These are phyloP conservation scores for Euphorbia corollata DNA, from an alignment of 441 rosid species.

Conservation along the genomic window DNA sequence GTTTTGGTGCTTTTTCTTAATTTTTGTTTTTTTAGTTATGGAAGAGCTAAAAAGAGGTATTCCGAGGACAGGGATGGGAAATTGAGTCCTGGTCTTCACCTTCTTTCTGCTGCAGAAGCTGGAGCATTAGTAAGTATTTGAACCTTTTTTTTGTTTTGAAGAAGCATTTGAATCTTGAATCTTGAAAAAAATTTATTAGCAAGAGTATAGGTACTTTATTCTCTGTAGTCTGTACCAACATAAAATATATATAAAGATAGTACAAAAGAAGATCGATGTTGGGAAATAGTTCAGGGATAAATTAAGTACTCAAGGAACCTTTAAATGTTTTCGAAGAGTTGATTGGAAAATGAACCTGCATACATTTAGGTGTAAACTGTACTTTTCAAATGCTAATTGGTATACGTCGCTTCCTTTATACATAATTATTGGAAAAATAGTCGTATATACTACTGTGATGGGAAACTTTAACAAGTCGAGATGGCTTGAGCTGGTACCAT, in stretches of 20 bases:
- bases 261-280: conserved; percentile 5
- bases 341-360: neutral
- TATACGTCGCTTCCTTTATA: neutral
- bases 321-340: neutral
- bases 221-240: too few relatives aligned
- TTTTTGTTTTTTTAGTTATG: conserved; percentile 45
- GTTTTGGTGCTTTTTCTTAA: neutral
- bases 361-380: neutral
- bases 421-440: neutral
- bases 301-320: neutral
- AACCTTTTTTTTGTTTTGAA: neutral
- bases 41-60: conserved; percentile 80
- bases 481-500: too few relatives aligned
- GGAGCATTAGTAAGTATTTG: conserved; percentile 69
- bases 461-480: neutral
- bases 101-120: conserved; percentile 94
- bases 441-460: neutral
- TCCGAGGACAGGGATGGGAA: conserved; percentile 47
- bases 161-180: neutral
- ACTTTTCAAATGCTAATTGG: too few relatives aligned
- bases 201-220: neutral
- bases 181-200: conserved; percentile 16
- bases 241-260: too few relatives aligned
- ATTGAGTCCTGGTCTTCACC: conserved; percentile 65
- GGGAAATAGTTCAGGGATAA: neutral